These are phyloP conservation scores for Bidens hawaiensis DNA, from an alignment of 140 eudicot genomes.

Conservation along the genomic window DNA sequence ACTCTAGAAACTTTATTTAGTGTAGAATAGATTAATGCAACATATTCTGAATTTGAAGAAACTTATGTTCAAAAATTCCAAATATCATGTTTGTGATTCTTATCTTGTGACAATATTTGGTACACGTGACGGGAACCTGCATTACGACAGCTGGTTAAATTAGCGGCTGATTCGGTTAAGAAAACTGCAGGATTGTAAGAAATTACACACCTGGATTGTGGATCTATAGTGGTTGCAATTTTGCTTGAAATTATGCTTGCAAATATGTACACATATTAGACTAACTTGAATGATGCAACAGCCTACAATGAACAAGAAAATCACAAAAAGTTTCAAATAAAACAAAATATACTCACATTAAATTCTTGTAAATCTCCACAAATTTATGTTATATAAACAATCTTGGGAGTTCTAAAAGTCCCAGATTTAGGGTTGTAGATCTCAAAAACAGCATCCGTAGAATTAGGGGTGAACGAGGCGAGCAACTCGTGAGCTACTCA, in stretches of 20 bases:
- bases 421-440: not conserved
- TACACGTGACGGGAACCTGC: constrained; percentile 10
- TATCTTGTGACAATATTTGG: not conserved
- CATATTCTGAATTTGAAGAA: constrained; percentile 8
- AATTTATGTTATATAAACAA: not conserved
- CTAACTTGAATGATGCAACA: constrained; percentile 72
- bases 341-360: no score
- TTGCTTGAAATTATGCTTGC: constrained; percentile 12
- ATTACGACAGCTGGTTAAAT: not conserved
- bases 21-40: constrained; percentile 11
- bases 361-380: no score
- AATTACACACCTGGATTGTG: constrained; percentile 25
- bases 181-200: not conserved
- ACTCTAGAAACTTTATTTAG: not conserved
- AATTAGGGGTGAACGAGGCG: no score
- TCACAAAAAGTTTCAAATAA: not conserved
- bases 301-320: constrained; percentile 52
- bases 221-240: not conserved
- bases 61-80: not conserved
- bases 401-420: not conserved
- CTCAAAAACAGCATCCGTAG: not conserved
- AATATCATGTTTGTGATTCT: not conserved
- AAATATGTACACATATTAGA: constrained; percentile 18
- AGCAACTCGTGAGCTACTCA: no score
- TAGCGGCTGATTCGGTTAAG: not conserved